Evolutionary conservation across 495 filamentous ascomycete genomes (phyloP).

Genomic region (Stereocaulon alpinum): DNA sequence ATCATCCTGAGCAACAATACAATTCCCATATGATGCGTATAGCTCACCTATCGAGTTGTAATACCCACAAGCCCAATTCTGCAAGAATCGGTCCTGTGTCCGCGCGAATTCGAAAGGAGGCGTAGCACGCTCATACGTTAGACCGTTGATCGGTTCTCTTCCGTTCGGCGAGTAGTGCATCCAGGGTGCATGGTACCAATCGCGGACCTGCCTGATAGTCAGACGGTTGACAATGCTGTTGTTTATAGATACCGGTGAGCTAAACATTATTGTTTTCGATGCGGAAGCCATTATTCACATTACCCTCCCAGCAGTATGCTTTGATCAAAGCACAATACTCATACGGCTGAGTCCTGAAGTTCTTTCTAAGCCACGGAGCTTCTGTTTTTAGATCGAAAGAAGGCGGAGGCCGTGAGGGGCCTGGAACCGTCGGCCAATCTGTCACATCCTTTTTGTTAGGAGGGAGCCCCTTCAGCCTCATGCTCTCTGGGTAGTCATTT

Average conservation of each 20-base stretch:
- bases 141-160: conserved; percentile 2
- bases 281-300: conserved; percentile 4
- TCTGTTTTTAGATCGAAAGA: background rate
- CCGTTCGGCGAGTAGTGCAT: conserved; percentile 1
- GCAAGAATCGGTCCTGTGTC: background rate
- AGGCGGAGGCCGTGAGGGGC: background rate
- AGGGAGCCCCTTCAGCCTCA: background rate
- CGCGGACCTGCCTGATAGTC: background rate
- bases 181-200: conserved; percentile 8
- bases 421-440: conserved; percentile 1
- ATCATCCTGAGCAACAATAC: background rate
- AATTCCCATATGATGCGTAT: background rate
- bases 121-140: conserved; percentile 1
- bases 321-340: conserved; percentile 9
- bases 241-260: too few relatives aligned
- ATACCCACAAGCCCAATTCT: conserved; percentile 3
- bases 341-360: conserved; percentile 1
- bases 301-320: conserved; percentile 8
- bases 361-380: background rate
- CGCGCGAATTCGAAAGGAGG: background rate
- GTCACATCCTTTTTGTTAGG: background rate
- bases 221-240: background rate
- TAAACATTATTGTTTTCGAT: background rate
- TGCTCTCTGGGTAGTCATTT: background rate
- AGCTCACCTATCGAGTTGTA: background rate